Conservation (phyloP, 768 basidiomycete species). For the Pleurotus citrinopileatus region DNA sequence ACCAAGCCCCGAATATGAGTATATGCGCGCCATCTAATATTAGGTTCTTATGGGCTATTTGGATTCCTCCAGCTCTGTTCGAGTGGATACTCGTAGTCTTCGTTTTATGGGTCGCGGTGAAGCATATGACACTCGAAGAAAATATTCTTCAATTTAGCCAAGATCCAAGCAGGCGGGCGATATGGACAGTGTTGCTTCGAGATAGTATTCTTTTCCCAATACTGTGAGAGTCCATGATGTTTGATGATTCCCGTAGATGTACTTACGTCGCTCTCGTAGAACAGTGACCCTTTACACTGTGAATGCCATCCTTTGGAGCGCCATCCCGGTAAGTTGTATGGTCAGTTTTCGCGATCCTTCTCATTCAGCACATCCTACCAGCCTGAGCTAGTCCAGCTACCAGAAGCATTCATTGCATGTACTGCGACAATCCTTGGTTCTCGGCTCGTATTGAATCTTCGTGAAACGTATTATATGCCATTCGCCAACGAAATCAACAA, state of each 20-base stretch:
- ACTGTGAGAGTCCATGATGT: conserved; percentile 9
- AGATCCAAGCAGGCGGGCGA: background rate
- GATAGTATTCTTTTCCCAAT: conserved; percentile 16
- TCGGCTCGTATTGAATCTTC: conserved; percentile 19
- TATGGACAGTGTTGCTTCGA: conserved; percentile 9
- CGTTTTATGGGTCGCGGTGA: conserved; percentile 5
- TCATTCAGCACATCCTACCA: background rate
- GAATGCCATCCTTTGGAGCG: conserved; percentile 3
- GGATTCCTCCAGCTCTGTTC: background rate
- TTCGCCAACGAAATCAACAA: conserved; percentile 16
- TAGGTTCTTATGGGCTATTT: background rate
- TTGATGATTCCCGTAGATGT: background rate
- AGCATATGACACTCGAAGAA: background rate
- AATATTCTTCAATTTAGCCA: background rate
- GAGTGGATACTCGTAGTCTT: background rate
- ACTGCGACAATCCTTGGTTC: conserved; percentile 17
- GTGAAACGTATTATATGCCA: conserved; percentile 21
- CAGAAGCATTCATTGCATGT: conserved; percentile 9
- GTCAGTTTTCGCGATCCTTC: background rate
- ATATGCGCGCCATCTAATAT: conserved; percentile 5
- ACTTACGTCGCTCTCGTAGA: background rate
- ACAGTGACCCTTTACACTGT: background rate
- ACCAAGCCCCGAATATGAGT: conserved; percentile 3
- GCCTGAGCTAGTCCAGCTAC: conserved; percentile 10
- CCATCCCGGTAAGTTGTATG: background rate